Evolutionary conservation across 139 green algal genomes (phyloP), one percentile per base, ranked within the genome.

Genomic region (Bryopsis sp.): DNA sequence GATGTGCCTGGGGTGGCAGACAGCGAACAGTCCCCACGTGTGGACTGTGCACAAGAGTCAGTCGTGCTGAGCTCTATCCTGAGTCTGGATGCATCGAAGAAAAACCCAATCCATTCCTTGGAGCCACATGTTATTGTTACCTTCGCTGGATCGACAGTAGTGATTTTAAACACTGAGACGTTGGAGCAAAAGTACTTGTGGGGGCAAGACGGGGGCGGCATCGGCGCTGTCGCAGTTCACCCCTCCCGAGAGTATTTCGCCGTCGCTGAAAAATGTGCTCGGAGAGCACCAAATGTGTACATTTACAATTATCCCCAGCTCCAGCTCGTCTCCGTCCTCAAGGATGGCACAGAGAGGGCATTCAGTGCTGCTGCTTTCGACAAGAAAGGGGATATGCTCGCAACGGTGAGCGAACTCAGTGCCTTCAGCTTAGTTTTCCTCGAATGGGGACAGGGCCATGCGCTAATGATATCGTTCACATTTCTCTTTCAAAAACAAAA

Each of bases 141-240:
- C 26, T 68, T 64, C 39, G 76, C 70, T 3, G 86, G 84, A 6
- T 76, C 48, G 32, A 63, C 57, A 2, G 61, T 88, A 24, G 58
- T 89, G 39, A 76, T 90, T 33, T 68, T 89, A 24, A 61, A 82
- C 43, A 70, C 86, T 2, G 47, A 39, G 24, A 75, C 26, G 15
- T 74, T 76, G 65, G 46, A 59, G 19, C 62, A 76, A 46, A 64
- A 60, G 22, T 83, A 85, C 61, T 65, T 85, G 6, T 67, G 57
- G 2, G 72, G 82, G 15, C 38, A 71, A 8, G 79, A 92, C 65
- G 81, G 78, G 3, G 79, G 75, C 28, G 76, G 88, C 47, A 74
- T 93, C 11, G 85, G 79, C 8, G 82, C 79, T n/a, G 67, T 94
- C 15, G 76, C 78, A 19, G 84, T 90, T 48, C 82, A 90, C 74